Base-by-base conservation (phyloP, 345 rosid species). In the Gossypium australe region DNA sequence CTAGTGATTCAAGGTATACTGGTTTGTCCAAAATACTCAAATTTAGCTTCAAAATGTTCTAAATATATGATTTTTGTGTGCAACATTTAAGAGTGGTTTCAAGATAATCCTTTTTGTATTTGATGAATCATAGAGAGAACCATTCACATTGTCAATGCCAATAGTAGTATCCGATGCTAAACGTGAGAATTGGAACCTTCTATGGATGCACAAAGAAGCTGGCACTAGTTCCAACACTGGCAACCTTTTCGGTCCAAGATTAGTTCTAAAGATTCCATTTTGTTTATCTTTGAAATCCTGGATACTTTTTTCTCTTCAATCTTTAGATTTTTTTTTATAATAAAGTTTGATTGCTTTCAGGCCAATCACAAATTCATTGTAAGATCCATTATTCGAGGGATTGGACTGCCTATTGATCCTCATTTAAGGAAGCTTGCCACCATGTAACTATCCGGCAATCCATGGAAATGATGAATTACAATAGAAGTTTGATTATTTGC, bases 1-100 rank as follows among this genome's bases (percentile, higher is more conserved):
- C 47, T 81, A 81, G 55, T 80, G 81, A 22, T 8, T 49, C 11
- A 77, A 53, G 84, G 82, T 34, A 34, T 75, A 77, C 12, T 45
- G 41, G 41, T 24, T 56, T 56, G 12, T 34, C 38, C 7, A 34
- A 34, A 27, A 41, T 10, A 34, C 27, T 70, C 53, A 53, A 27
- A 53, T 27, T 34, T 34, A 10, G 38, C 38, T 34, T 34, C 38
- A 34, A 34, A 34, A 34, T 34, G 38, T 34, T 34, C 38, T 34
- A 34, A 34, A 4, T 34, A 34, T 34, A 34, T 34, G 38, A 34
- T 34, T 34, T 34, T 34, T 34, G 38, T 29, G n/a, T 7, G 10
- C n/a, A 13, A 27, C 7, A 61, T 27, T 29, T 13, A 29, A 27
- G 65, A 61, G 29, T 27, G 4, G n/a, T 27, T 27, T 24, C 64